These are phyloP conservation scores for Cutaneotrichosporon sp. DNA, from an alignment of 1,284 basidiomycete genomes.

Conservation along the genomic window DNA sequence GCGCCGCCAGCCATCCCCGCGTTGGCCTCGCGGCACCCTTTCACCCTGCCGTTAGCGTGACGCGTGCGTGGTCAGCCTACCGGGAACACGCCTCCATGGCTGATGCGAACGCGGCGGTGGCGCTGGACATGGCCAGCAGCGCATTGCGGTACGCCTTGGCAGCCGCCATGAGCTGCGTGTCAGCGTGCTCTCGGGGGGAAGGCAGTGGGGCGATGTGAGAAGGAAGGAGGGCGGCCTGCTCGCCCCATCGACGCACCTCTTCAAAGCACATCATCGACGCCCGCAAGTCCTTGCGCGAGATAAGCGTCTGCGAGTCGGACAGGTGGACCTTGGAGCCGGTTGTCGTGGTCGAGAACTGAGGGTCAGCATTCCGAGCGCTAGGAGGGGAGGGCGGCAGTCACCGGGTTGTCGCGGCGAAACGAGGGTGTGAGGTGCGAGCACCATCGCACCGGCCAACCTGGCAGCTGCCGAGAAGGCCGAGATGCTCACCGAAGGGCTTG, in stretches of 20 bases:
- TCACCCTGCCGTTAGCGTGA: slow-evolving; percentile 33
- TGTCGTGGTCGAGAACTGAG: slow-evolving; percentile 51
- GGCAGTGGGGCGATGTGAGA: too few species aligned
- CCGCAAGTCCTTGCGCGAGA: slow-evolving; percentile 50
- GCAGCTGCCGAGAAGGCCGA: background rate
- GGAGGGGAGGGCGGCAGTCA: slow-evolving; percentile 5
- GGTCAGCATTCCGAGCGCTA: background rate
- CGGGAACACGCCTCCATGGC: slow-evolving; percentile 79
- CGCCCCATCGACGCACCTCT: slow-evolving; percentile 35
- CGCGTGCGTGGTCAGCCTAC: slow-evolving; percentile 56
- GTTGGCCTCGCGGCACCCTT: slow-evolving; percentile 48
- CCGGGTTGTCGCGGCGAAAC: slow-evolving; percentile 1
- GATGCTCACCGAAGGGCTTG: slow-evolving; percentile 22
- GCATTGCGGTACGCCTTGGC: slow-evolving; percentile 82
- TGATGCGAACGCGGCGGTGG: slow-evolving; percentile 81
- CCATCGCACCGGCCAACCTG: background rate
- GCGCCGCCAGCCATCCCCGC: slow-evolving; percentile 67
- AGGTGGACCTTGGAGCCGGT: slow-evolving; percentile 50
- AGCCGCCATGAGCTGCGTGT: slow-evolving; percentile 67
- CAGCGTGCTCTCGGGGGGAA: background rate
- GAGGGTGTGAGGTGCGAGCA: background rate
- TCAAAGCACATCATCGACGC: slow-evolving; percentile 52
- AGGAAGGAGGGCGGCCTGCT: background rate
- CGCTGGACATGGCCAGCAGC: slow-evolving; percentile 77
- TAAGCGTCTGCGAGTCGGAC: slow-evolving; percentile 44